Evolutionary conservation across 192 early-diverging fungal genomes (phyloP).

Genomic region (Neocallimastix lanati): DNA sequence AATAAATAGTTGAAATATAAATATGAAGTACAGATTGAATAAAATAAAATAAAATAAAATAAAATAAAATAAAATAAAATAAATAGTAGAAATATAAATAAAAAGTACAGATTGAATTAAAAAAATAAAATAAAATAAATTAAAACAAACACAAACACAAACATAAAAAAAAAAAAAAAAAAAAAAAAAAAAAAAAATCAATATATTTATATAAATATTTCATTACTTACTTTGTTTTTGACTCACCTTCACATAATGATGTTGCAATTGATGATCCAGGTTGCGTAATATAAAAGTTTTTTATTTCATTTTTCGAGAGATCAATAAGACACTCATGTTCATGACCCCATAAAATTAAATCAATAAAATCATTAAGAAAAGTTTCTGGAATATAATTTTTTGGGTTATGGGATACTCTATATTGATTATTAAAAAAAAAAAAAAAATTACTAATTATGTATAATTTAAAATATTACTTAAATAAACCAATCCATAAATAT

Average conservation of each 20-base stretch:
- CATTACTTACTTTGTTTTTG: constrained; percentile 37
- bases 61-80: no score
- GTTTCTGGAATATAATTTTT: constrained; percentile 75
- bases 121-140: no score
- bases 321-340: constrained; percentile 88
- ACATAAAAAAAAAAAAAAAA: constrained; percentile 7
- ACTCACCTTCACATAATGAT: constrained; percentile 66
- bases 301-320: constrained; percentile 40
- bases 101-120: no score
- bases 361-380: constrained; percentile 61
- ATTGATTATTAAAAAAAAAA: background rate
- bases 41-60: no score
- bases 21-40: no score
- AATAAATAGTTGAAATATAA: no score
- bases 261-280: constrained; percentile 88
- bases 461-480: no score
- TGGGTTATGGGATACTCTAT: constrained; percentile 50
- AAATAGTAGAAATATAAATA: no score
- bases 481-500: no score
- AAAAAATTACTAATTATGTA: no score
- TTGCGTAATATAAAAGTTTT: constrained; percentile 63
- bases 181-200: constrained; percentile 16
- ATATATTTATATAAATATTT: background rate
- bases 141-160: no score
- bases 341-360: constrained; percentile 87